phyloP scores from a whole-genome alignment of 441 rosid genomes.

The Daphne laureola region DNA sequence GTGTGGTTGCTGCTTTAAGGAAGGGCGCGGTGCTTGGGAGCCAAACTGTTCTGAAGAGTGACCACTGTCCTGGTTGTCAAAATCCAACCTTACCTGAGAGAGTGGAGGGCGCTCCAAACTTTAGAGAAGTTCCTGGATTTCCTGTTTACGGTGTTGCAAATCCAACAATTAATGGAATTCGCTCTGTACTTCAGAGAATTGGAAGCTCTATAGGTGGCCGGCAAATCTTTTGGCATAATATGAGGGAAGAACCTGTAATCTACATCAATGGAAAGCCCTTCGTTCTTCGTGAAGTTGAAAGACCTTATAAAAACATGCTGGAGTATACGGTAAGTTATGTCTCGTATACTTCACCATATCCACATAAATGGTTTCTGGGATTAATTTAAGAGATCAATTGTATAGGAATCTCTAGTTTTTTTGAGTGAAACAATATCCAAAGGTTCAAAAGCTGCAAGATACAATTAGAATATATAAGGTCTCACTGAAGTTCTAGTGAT shows the following conservation, averaged over 20 bases:
- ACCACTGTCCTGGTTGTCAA: conserved; percentile 99
- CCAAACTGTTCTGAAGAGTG: conserved; percentile 96
- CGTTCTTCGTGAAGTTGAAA: conserved; percentile 97
- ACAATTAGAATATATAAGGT: not conserved
- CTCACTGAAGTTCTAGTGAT: conserved; percentile 15
- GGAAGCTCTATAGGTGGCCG: conserved; percentile 76
- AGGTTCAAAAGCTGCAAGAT: too few species aligned
- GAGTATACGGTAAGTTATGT: conserved; percentile 74
- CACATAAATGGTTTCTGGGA: too few species aligned
- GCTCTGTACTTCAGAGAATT: conserved; percentile 76
- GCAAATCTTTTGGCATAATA: conserved; percentile 94
- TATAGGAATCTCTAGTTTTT: too few species aligned
- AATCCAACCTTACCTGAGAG: conserved; percentile 70
- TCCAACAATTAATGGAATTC: conserved; percentile 95
- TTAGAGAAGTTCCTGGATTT: conserved; percentile 95
- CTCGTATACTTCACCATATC: not conserved
- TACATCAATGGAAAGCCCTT: conserved; percentile 97
- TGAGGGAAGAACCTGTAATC: conserved; percentile 99
- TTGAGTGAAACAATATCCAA: too few species aligned
- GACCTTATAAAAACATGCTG: conserved; percentile 96
- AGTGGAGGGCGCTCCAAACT: conserved; percentile 99
- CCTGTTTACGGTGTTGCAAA: conserved; percentile 99
- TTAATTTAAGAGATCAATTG: too few species aligned
- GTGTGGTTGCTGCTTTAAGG: conserved; percentile 88
- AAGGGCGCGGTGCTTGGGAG: conserved; percentile 97